A percentile compares a stretch with the other conserved stretches of the same genome.
phyloP scores from a whole-genome alignment of 2,329 filamentous ascomycete genomes.

The Verticillium albo-atrum region DNA sequence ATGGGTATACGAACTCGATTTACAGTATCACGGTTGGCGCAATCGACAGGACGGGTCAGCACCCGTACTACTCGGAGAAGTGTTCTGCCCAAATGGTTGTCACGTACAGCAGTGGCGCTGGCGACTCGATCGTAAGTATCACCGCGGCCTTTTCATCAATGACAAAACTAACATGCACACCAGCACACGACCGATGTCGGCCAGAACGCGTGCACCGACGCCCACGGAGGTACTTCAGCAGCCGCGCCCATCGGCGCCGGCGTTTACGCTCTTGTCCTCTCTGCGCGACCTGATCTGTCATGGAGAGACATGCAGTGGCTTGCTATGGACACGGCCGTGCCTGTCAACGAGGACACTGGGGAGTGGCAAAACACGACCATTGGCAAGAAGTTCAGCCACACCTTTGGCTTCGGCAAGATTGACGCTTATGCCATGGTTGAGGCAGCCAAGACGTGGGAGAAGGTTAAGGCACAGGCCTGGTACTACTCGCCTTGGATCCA shows the following conservation, averaged over 20 bases:
- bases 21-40: constrained; percentile 97
- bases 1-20: constrained; percentile 98
- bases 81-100: constrained; percentile 95
- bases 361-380: constrained; percentile 80
- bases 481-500: constrained; percentile 91
- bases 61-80: constrained; percentile 93
- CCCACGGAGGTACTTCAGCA: constrained; percentile 93
- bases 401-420: constrained; percentile 92
- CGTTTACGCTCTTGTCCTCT: constrained; percentile 82
- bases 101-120: constrained; percentile 88
- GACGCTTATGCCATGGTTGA: constrained; percentile 85
- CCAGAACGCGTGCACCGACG: constrained; percentile 67
- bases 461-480: constrained; percentile 95
- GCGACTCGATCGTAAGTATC: constrained; percentile 69
- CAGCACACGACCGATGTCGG: constrained; percentile 94
- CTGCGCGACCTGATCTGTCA: constrained; percentile 77
- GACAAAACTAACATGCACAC: constrained; percentile 13
- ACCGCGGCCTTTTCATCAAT: neutral
- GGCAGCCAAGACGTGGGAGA: constrained; percentile 76
- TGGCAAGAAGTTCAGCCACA: constrained; percentile 87
- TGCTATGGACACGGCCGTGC: constrained; percentile 77
- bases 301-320: constrained; percentile 97
- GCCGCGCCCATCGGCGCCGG: constrained; percentile 90
- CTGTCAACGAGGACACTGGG: constrained; percentile 61
- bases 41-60: constrained; percentile 79